phyloP scores from a whole-genome alignment of 768 basidiomycete genomes.

The Thelephora ganbajun region DNA sequence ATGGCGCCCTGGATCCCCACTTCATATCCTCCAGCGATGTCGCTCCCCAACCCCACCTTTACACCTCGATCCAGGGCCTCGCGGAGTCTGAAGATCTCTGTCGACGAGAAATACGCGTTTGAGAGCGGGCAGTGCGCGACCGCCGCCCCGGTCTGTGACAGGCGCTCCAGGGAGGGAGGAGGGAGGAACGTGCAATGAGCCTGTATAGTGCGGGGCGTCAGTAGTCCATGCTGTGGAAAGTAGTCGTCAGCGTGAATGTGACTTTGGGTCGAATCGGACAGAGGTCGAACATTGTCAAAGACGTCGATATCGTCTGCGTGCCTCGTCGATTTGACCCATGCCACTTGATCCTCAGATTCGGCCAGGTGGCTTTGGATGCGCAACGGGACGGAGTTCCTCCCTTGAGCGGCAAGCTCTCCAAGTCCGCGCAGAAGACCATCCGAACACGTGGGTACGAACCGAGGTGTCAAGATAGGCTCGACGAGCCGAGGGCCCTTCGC shows the following conservation, averaged over 20 bases:
- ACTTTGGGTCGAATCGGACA: neutral
- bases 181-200: constrained; percentile 82
- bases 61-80: constrained; percentile 56
- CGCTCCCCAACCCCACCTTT: constrained; percentile 70
- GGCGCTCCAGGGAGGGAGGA: constrained; percentile 31
- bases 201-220: constrained; percentile 58
- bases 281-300: constrained; percentile 47
- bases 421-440: constrained; percentile 52
- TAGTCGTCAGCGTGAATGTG: neutral
- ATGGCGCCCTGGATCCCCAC: constrained; percentile 66
- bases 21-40: constrained; percentile 79
- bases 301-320: constrained; percentile 60
- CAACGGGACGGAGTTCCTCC: constrained; percentile 17
- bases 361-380: constrained; percentile 75
- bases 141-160: constrained; percentile 38
- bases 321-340: constrained; percentile 50
- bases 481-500: constrained; percentile 36
- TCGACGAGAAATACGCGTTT: constrained; percentile 72
- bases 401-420: constrained; percentile 33
- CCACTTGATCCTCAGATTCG: constrained; percentile 64
- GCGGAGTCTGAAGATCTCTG: constrained; percentile 45
- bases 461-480: constrained; percentile 76
- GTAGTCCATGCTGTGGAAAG: constrained; percentile 34
- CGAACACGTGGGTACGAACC: constrained; percentile 84
- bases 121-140: constrained; percentile 85